Percentiles rank a stretch among this genome's conserved stretches.
phyloP scores from a whole-genome alignment of 2,329 filamentous ascomycete species.

The Didymella sp. region DNA sequence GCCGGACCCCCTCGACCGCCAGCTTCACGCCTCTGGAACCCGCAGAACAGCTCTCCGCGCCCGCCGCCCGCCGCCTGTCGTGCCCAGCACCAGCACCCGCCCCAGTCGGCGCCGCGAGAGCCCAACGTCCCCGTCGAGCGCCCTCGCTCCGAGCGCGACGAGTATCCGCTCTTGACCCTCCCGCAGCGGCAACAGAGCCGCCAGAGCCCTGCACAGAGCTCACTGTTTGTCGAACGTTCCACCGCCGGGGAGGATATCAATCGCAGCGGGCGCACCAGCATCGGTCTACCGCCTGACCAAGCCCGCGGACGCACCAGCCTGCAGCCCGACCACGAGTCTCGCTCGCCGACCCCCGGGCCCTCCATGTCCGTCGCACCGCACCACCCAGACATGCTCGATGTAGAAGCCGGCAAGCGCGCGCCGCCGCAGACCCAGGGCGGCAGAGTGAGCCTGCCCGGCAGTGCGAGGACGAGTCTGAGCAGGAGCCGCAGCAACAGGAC shows the following conservation, averaged over 20 bases:
- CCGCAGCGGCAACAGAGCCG: conserved; percentile 62
- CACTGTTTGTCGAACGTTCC: conserved; percentile 48
- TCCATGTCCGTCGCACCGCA: conserved; percentile 36
- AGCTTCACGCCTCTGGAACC: conserved; percentile 65
- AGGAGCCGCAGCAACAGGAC: conserved; percentile 49
- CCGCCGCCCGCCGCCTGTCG: conserved; percentile 41
- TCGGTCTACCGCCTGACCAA: conserved; percentile 56
- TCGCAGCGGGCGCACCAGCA: conserved; percentile 58
- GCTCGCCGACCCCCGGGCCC: conserved; percentile 34
- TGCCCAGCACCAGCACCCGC: conserved; percentile 30
- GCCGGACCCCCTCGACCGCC: conserved; percentile 45
- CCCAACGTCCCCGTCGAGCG: conserved; percentile 56
- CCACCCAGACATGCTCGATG: conserved; percentile 28
- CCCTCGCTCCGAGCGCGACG: conserved; percentile 53
- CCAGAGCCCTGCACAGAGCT: conserved; percentile 52
- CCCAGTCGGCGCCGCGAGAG: conserved; percentile 21
- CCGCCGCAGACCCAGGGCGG: conserved; percentile 17
- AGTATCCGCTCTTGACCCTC: conserved; percentile 63
- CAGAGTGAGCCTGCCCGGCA: conserved; percentile 39
- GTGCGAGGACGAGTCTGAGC: conserved; percentile 39
- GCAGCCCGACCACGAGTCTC: conserved; percentile 26
- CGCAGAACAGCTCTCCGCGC: conserved; percentile 66
- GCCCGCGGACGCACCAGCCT: conserved; percentile 32
- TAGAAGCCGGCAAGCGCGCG: conserved; percentile 31
- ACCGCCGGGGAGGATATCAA: conserved; percentile 50